These are phyloP conservation scores for Exserohilum rostratum DNA, from an alignment of 2,329 filamentous ascomycete genomes.

Conservation along the genomic window DNA sequence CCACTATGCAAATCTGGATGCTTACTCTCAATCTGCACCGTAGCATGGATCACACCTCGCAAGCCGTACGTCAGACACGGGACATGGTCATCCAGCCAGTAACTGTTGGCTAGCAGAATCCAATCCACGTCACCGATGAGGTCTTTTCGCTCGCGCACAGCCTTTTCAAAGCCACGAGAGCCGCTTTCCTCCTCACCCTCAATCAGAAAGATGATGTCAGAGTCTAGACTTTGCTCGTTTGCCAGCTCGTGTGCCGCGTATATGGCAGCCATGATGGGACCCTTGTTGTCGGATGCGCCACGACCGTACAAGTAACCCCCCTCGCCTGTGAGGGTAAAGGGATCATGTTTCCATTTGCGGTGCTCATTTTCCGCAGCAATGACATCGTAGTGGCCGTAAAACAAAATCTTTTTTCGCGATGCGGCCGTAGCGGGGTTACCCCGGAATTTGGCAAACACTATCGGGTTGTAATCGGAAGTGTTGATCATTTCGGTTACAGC, in stretches of 20 bases:
- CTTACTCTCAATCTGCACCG: conserved; percentile 82
- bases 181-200: conserved; percentile 97
- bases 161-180: conserved; percentile 86
- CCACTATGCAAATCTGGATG: conserved; percentile 92
- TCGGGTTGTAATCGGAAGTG: conserved; percentile 82
- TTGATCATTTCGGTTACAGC: conserved; percentile 84
- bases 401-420: conserved; percentile 83
- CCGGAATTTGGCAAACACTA: conserved; percentile 89
- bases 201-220: conserved; percentile 91
- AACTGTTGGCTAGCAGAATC: conserved; percentile 94
- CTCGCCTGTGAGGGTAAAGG: conserved; percentile 85
- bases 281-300: conserved; percentile 98
- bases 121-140: conserved; percentile 91
- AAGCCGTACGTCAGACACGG: conserved; percentile 95
- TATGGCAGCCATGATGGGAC: conserved; percentile 89
- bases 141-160: conserved; percentile 78
- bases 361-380: conserved; percentile 85
- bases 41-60: conserved; percentile 91
- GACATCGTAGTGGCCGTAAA: conserved; percentile 98
- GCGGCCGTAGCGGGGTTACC: conserved; percentile 71
- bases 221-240: conserved; percentile 80
- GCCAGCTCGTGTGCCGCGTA: conserved; percentile 91
- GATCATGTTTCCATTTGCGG: conserved; percentile 83
- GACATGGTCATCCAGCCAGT: conserved; percentile 96
- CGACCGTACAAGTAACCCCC: conserved; percentile 94